These are phyloP conservation scores for Aspergillus wentii DNA, from an alignment of 495 filamentous ascomycete genomes.

Conservation along the genomic window DNA sequence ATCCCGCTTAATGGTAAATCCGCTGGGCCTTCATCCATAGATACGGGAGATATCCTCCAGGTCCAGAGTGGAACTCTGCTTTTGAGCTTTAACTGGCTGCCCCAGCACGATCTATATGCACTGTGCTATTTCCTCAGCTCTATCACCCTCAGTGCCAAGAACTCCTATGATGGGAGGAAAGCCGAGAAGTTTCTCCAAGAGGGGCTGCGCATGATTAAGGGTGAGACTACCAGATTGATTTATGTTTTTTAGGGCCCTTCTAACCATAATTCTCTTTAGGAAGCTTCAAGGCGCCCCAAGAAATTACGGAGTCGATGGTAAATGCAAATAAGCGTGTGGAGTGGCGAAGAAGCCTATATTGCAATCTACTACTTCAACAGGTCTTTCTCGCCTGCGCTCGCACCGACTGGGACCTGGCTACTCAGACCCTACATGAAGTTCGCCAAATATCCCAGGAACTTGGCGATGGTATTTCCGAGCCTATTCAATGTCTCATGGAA, in stretches of 20 bases:
- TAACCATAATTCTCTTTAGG: no score
- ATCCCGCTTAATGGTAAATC: slow-evolving; percentile 61
- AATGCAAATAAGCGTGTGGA: slow-evolving; percentile 37
- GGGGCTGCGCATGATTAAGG: slow-evolving; percentile 54
- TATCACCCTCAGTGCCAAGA: slow-evolving; percentile 58
- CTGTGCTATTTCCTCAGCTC: slow-evolving; percentile 74
- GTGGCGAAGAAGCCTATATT: slow-evolving; percentile 51
- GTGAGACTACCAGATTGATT: slow-evolving; percentile 25
- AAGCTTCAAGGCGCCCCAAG: slow-evolving; percentile 35
- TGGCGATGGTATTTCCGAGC: slow-evolving; percentile 32
- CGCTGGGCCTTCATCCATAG: slow-evolving; percentile 40
- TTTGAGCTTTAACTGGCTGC: slow-evolving; percentile 60
- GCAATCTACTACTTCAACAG: slow-evolving; percentile 54
- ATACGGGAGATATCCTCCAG: slow-evolving; percentile 41
- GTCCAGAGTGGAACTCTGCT: slow-evolving; percentile 39
- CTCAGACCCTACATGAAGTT: slow-evolving; percentile 36
- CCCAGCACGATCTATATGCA: slow-evolving; percentile 60
- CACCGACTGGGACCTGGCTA: slow-evolving; percentile 59
- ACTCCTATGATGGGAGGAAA: slow-evolving; percentile 60
- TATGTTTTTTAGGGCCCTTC: no score
- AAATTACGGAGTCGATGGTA: slow-evolving; percentile 42
- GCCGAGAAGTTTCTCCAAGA: slow-evolving; percentile 62
- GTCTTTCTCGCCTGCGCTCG: slow-evolving; percentile 55
- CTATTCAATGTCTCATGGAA: slow-evolving; percentile 41
- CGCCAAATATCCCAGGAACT: slow-evolving; percentile 28